Evolutionary conservation across 2,329 filamentous ascomycete genomes (phyloP).

Genomic region (Aspergillus fijiensis): DNA sequence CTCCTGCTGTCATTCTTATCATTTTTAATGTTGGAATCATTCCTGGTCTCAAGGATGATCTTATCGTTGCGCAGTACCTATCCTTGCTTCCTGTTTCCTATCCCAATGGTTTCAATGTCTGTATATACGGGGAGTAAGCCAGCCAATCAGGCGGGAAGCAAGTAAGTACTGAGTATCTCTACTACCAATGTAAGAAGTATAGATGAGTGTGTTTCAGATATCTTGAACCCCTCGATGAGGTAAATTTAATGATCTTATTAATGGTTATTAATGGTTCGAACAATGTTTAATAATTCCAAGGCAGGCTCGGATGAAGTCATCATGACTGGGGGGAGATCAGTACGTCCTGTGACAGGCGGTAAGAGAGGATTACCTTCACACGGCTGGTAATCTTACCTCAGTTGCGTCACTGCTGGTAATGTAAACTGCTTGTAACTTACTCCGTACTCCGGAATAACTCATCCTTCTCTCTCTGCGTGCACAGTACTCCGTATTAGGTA

Average conservation of each 20-base stretch:
- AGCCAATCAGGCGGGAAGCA: too few species aligned
- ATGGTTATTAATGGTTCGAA: too few species aligned
- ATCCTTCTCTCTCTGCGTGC: not conserved
- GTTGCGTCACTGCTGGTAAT: not conserved
- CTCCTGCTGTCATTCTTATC: not conserved
- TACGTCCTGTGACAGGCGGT: not conserved
- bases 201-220: too few species aligned
- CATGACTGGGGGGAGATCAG: slow-evolving; percentile 1
- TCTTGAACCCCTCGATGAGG: too few species aligned
- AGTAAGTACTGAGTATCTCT: too few species aligned
- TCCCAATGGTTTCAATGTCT: not conserved
- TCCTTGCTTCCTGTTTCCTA: not conserved
- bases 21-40: not conserved
- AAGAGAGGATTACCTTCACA: not conserved
- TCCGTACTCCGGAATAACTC: too few species aligned
- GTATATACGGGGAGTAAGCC: too few species aligned
- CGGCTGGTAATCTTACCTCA: too few species aligned
- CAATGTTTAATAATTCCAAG: not conserved
- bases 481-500: too few species aligned
- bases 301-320: slow-evolving; percentile 20
- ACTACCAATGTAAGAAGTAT: too few species aligned
- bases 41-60: not conserved
- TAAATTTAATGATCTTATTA: too few species aligned
- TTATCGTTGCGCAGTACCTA: not conserved
- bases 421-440: too few species aligned